Evolutionary conservation across 805 yeast genomes (phyloP), one percentile per base, ranked within the genome.

Genomic region (Saccharomycopsis olivae): DNA sequence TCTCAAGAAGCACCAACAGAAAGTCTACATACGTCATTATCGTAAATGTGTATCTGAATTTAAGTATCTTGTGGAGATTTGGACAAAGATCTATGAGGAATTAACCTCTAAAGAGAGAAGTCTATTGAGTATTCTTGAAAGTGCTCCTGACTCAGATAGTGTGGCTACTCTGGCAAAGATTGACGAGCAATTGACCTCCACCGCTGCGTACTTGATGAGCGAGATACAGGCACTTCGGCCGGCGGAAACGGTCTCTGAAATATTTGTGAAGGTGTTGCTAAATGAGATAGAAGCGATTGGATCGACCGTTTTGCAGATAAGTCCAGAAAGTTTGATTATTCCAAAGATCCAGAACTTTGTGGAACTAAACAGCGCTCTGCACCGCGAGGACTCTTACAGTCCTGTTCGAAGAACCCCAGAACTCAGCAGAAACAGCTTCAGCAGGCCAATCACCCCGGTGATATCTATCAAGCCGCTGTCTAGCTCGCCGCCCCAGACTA

Each of bases 271-370:
- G n/a, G 39, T 34, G 10, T 28, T 38, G 11, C 34, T 29, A 8
- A 41, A 39, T 23, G 48, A 45, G 25, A 18, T 41, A 15, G 35
- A 29, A n/a, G 46, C 46, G 13, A 27, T 38, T 8, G 11, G 24
- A 3, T 32, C 28, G 14, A 25, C 39, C n/a, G 30, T 45, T 8
- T 33, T 32, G 30, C n/a, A 38, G n/a, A 21, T 45, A 14, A 36
- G 30, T 25, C 41, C 44, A 5, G 20, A 3, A n/a, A n/a, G n/a
- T n/a, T n/a, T n/a, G n/a, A n/a, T n/a, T n/a, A n/a, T n/a, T n/a
- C n/a, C n/a, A n/a, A n/a, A n/a, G n/a, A n/a, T n/a, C n/a, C n/a
- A n/a, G n/a, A n/a, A n/a, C n/a, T n/a, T n/a, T n/a, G n/a, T n/a
- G n/a, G n/a, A n/a, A n/a, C n/a, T n/a, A n/a, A n/a, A n/a, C n/a